Conservation (phyloP, 305 asterid genomes). For the Vinca major region DNA sequence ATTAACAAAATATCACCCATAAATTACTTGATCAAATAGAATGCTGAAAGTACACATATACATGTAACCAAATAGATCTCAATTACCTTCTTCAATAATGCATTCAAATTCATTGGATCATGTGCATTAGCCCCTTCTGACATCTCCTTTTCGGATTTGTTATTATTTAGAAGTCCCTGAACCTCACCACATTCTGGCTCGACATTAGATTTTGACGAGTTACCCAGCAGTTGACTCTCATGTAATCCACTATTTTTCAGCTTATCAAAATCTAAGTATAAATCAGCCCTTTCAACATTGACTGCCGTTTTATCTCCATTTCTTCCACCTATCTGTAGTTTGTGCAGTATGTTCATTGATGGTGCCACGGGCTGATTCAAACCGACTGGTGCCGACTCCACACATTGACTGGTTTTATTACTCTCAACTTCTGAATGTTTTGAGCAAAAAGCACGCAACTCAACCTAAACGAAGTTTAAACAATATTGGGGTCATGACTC, state of each 20-base stretch:
- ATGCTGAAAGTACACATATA: background rate
- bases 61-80: background rate
- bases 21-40: background rate
- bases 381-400: slow-evolving; percentile 38
- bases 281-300: slow-evolving; percentile 29
- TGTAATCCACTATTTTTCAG: slow-evolving; percentile 32
- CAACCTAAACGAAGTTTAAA: slow-evolving; percentile 45
- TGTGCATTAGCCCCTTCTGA: slow-evolving; percentile 27
- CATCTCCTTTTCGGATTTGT: slow-evolving; percentile 26
- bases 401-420: slow-evolving; percentile 28
- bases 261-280: slow-evolving; percentile 24
- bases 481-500: background rate
- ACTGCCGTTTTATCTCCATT: slow-evolving; percentile 28
- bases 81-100: slow-evolving; percentile 70
- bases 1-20: slow-evolving; percentile 10
- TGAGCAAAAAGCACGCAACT: slow-evolving; percentile 88
- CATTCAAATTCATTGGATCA: slow-evolving; percentile 33
- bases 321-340: slow-evolving; percentile 26
- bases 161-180: slow-evolving; percentile 25
- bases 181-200: slow-evolving; percentile 35
- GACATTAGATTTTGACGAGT: slow-evolving; percentile 27
- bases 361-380: slow-evolving; percentile 23
- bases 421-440: slow-evolving; percentile 71
- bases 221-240: slow-evolving; percentile 33
- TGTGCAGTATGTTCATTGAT: slow-evolving; percentile 21